Percentiles rank a stretch among this genome's conserved stretches.
These are phyloP conservation scores for Mortierella sp. DNA, from an alignment of 371 early-diverging fungal species.

Conservation along the genomic window DNA sequence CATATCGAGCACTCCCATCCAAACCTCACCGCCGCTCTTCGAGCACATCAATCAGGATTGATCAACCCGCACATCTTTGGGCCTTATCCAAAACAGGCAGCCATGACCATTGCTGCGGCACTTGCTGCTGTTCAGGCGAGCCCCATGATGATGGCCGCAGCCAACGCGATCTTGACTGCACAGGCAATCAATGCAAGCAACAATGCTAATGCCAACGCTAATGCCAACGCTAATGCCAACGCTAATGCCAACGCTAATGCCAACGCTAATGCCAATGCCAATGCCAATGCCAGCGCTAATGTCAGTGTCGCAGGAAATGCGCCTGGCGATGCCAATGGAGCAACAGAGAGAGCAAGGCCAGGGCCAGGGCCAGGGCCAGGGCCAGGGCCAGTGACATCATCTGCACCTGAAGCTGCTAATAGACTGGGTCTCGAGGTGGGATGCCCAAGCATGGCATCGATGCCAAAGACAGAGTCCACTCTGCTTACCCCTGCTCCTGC, in stretches of 20 bases:
- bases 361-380: too few species aligned
- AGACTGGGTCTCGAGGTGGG: too few species aligned
- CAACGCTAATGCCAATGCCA: background rate
- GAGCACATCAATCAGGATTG: slow-evolving; percentile 42
- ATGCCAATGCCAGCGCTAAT: background rate
- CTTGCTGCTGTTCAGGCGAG: slow-evolving; percentile 30
- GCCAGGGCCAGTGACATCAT: too few species aligned
- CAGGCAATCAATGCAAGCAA: background rate
- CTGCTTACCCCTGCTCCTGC: too few species aligned
- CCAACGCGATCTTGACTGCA: slow-evolving; percentile 37
- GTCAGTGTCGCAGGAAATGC: too few species aligned
- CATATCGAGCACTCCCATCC: slow-evolving; percentile 85
- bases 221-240: background rate
- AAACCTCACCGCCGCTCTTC: slow-evolving; percentile 35
- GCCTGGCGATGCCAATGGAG: too few species aligned
- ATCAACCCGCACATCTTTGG: slow-evolving; percentile 20
- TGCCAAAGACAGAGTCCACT: too few species aligned
- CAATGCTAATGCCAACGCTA: background rate
- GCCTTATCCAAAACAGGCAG: slow-evolving; percentile 36
- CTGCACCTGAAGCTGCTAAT: too few species aligned
- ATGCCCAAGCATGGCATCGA: too few species aligned
- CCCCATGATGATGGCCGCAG: slow-evolving; percentile 41
- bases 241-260: background rate
- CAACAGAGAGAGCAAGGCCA: too few species aligned
- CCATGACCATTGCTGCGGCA: slow-evolving; percentile 38